Percentiles rank a stretch among this genome's conserved stretches.
phyloP scores from a whole-genome alignment of 2,329 filamentous ascomycete species.

The Colletotrichum sp. region DNA sequence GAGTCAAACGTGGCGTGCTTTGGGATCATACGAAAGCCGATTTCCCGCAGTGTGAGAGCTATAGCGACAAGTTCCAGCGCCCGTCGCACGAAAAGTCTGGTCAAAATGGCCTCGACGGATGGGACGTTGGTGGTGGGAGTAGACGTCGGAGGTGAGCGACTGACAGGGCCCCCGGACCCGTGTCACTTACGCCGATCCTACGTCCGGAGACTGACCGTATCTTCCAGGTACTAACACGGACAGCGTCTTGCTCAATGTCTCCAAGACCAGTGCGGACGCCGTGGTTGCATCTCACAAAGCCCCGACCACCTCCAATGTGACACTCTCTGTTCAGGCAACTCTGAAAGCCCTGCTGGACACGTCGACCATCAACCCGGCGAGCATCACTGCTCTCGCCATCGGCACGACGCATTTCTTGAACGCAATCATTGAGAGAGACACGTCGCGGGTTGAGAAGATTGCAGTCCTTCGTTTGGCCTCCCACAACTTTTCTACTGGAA shows the following conservation, averaged over 20 bases:
- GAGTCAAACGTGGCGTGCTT: neutral
- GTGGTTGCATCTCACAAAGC: conserved; percentile 42
- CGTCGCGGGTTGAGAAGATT: conserved; percentile 49
- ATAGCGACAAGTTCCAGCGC: neutral
- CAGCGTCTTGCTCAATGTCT: conserved; percentile 50
- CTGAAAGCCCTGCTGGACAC: conserved; percentile 46
- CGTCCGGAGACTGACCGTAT: neutral
- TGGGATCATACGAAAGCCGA: neutral
- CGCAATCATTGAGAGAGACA: conserved; percentile 59
- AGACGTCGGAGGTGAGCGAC: conserved; percentile 19
- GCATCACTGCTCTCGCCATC: conserved; percentile 54
- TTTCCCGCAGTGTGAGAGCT: neutral
- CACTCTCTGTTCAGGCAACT: conserved; percentile 48
- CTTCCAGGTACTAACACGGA: conserved; percentile 55
- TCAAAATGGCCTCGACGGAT: conserved; percentile 4
- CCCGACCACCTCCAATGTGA: conserved; percentile 51
- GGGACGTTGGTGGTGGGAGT: conserved; percentile 20
- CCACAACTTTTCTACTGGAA: conserved; percentile 52
- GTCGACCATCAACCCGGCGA: conserved; percentile 29
- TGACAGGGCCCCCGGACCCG: neutral
- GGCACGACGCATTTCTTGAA: conserved; percentile 65
- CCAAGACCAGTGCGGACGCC: conserved; percentile 6
- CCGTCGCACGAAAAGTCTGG: neutral
- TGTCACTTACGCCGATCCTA: neutral
- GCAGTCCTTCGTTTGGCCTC: conserved; percentile 60